These are phyloP conservation scores for Raddia distichophylla DNA, from an alignment of 176 grass and related monocot genomes.

Conservation along the genomic window DNA sequence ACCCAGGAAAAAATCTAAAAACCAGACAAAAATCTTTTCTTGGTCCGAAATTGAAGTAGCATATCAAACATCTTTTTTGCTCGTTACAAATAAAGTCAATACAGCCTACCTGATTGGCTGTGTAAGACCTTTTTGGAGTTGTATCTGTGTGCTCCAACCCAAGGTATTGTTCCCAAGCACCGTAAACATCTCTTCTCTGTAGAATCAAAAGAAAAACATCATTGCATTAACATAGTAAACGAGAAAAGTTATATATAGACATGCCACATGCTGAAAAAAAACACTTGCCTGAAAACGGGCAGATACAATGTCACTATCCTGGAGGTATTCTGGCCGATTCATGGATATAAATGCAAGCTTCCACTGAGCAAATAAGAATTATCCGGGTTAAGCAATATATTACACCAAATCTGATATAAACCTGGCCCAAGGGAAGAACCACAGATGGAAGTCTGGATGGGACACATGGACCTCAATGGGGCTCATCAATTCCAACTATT, in stretches of 20 bases:
- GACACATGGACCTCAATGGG: background rate
- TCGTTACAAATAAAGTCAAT: background rate
- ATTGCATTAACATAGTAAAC: conserved; percentile 19
- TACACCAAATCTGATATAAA: background rate
- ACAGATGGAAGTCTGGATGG: background rate
- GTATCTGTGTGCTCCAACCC: conserved; percentile 78
- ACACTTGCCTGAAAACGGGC: conserved; percentile 68
- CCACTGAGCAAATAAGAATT: conserved; percentile 59
- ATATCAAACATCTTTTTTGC: conserved; percentile 7
- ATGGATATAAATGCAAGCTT: conserved; percentile 75
- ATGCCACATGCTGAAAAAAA: conserved; percentile 30
- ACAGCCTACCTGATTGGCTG: conserved; percentile 64
- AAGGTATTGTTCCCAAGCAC: conserved; percentile 85
- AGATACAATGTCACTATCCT: conserved; percentile 67
- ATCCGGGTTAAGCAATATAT: background rate
- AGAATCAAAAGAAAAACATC: conserved; percentile 35
- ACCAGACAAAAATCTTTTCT: background rate
- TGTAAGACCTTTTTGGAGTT: conserved; percentile 64
- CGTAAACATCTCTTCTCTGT: conserved; percentile 69
- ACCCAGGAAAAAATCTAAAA: background rate
- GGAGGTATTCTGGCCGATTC: conserved; percentile 70
- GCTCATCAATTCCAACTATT: background rate
- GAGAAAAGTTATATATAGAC: conserved; percentile 15
- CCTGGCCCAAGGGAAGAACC: background rate
- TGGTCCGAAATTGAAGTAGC: background rate